phyloP scores from a whole-genome alignment of 176 grass and related monocot genomes.

The Poa pratensis region DNA sequence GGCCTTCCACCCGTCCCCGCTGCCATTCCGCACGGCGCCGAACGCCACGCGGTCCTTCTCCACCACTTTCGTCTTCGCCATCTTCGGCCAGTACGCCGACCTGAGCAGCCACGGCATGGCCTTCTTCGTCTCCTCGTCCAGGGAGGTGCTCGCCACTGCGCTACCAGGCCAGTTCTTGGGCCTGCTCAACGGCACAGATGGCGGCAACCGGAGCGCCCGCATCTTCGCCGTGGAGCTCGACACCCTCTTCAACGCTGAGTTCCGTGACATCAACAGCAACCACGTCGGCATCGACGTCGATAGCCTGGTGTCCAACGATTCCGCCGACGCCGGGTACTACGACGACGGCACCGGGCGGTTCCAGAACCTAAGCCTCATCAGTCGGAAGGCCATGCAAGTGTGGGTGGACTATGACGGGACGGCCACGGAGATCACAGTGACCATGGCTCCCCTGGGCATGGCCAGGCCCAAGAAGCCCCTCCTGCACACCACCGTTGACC shows the following conservation, averaged over 20 bases:
- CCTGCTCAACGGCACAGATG: slow-evolving; percentile 38
- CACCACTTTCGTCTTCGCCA: slow-evolving; percentile 60
- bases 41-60: slow-evolving; percentile 58
- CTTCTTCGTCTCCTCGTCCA: slow-evolving; percentile 45
- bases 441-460: slow-evolving; percentile 44
- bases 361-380: slow-evolving; percentile 42
- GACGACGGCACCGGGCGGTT: slow-evolving; percentile 41
- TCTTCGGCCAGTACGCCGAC: slow-evolving; percentile 33
- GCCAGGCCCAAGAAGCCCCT: slow-evolving; percentile 47
- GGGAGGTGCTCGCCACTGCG: neutral
- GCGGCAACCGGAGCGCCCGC: slow-evolving; percentile 23
- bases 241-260: slow-evolving; percentile 53
- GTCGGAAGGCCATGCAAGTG: slow-evolving; percentile 56
- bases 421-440: slow-evolving; percentile 31
- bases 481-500: slow-evolving; percentile 33
- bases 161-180: slow-evolving; percentile 59
- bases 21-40: slow-evolving; percentile 26
- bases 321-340: slow-evolving; percentile 43
- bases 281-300: slow-evolving; percentile 66
- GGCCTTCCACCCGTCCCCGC: slow-evolving; percentile 45
- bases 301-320: neutral
- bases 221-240: slow-evolving; percentile 69
- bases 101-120: slow-evolving; percentile 53
- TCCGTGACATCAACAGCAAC: slow-evolving; percentile 49
- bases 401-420: slow-evolving; percentile 55